Evolutionary conservation across 768 basidiomycete species (phyloP).

Genomic region (Rhizopogon roseolus): DNA sequence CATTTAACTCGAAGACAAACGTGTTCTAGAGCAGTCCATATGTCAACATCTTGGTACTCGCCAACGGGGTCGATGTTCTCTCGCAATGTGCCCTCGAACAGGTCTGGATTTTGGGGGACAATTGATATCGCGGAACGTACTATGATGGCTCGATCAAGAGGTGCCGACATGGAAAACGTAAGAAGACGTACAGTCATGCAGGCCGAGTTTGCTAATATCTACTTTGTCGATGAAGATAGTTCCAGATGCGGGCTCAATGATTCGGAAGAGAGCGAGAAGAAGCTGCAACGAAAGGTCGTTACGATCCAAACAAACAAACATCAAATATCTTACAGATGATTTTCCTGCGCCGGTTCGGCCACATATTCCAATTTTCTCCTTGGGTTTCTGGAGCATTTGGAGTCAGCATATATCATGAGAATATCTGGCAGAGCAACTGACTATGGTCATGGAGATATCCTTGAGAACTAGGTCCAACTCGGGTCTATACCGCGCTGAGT

Average conservation of each 20-base stretch:
- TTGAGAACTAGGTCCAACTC: conserved; percentile 80
- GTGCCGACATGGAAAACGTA: neutral
- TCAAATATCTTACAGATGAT: conserved; percentile 49
- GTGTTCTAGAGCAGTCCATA: conserved; percentile 85
- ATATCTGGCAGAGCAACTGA: conserved; percentile 23
- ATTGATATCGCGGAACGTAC: conserved; percentile 81
- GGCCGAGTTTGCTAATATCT: conserved; percentile 71
- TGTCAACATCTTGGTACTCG: conserved; percentile 66
- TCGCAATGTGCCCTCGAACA: conserved; percentile 70
- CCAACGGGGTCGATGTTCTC: conserved; percentile 90
- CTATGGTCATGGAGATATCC: conserved; percentile 66
- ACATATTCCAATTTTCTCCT: conserved; percentile 88
- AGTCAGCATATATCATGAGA: conserved; percentile 1
- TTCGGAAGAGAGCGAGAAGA: conserved; percentile 70
- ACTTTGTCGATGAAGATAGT: conserved; percentile 70
- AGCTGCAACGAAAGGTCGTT: conserved; percentile 30
- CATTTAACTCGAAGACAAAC: conserved; percentile 15
- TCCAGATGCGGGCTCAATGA: conserved; percentile 67
- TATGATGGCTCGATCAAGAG: neutral
- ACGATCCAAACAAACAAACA: neutral
- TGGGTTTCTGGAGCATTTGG: conserved; percentile 47
- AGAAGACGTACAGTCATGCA: conserved; percentile 44
- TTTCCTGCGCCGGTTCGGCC: conserved; percentile 82
- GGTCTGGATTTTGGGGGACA: conserved; percentile 74
- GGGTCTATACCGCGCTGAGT: conserved; percentile 75